Percentiles rank a stretch among this genome's conserved stretches.
Evolutionary conservation across 2,329 filamentous ascomycete species (phyloP).

Genomic region (Aspergillus neotritici): DNA sequence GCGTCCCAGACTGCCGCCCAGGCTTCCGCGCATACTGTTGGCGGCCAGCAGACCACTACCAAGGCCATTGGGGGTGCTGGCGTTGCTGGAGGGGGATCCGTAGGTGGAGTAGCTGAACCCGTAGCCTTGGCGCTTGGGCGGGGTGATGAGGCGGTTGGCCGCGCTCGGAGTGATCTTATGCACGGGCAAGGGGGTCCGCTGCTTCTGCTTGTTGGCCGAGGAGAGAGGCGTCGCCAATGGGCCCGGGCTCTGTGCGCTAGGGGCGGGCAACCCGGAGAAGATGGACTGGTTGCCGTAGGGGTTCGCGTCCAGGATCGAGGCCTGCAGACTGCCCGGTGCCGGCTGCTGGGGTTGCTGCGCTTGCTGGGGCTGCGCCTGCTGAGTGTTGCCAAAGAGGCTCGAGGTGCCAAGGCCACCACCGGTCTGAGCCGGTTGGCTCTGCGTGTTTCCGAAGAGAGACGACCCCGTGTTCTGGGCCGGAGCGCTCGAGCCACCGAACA

Average conservation of each 20-base stretch:
- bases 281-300: slow-evolving; percentile 86
- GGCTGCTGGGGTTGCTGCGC: slow-evolving; percentile 42
- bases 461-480: slow-evolving; percentile 32
- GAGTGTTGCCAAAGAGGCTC: slow-evolving; percentile 50
- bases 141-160: slow-evolving; percentile 72
- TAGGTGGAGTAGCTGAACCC: slow-evolving; percentile 93
- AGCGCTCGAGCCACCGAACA: slow-evolving; percentile 40
- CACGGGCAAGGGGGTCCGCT: slow-evolving; percentile 73
- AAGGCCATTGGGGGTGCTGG: slow-evolving; percentile 63
- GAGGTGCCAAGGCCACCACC: slow-evolving; percentile 29
- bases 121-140: slow-evolving; percentile 73
- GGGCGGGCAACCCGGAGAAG: slow-evolving; percentile 65
- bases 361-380: slow-evolving; percentile 50
- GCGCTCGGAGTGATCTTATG: slow-evolving; percentile 81
- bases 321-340: slow-evolving; percentile 53
- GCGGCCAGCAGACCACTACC: slow-evolving; percentile 58
- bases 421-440: slow-evolving; percentile 31
- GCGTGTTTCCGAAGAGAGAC: slow-evolving; percentile 55
- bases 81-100: slow-evolving; percentile 67
- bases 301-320: slow-evolving; percentile 74
- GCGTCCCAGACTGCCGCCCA: slow-evolving; percentile 54
- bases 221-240: slow-evolving; percentile 87
- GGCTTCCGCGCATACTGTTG: slow-evolving; percentile 30
- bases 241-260: slow-evolving; percentile 66
- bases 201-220: slow-evolving; percentile 68